Evolutionary conservation across 1,139 yeast species (phyloP).

Genomic region (Oligophagozyma castellii): DNA sequence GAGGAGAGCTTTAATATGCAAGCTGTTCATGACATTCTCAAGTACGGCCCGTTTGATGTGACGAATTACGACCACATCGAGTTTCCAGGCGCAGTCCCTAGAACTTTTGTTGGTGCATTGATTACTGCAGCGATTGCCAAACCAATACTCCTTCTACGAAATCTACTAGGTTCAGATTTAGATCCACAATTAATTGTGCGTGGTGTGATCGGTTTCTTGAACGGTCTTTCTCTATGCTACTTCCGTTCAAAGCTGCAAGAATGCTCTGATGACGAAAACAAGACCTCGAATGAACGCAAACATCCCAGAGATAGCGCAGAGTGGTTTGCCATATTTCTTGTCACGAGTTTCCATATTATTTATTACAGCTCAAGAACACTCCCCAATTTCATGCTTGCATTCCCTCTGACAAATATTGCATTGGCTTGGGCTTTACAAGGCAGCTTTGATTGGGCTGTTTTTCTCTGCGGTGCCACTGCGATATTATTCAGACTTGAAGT

Average conservation of each 20-base stretch:
- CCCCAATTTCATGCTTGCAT: constrained; percentile 66
- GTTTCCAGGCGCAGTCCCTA: constrained; percentile 85
- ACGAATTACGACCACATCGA: constrained; percentile 53
- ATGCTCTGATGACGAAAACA: constrained; percentile 6
- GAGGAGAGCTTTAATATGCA: constrained; percentile 90
- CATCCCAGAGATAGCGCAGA: background rate
- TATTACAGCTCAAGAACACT: constrained; percentile 70
- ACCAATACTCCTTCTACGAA: constrained; percentile 17
- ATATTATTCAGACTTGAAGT: constrained; percentile 65
- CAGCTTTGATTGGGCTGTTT: constrained; percentile 36
- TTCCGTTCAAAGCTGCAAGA: constrained; percentile 10
- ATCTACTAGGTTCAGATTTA: constrained; percentile 23
- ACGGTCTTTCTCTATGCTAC: constrained; percentile 27
- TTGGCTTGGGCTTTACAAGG: constrained; percentile 39
- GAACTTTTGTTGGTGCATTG: constrained; percentile 72
- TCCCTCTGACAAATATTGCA: constrained; percentile 57
- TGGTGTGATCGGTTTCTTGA: constrained; percentile 39
- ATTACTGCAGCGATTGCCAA: constrained; percentile 33
- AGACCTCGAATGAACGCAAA: background rate
- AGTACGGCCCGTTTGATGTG: constrained; percentile 40
- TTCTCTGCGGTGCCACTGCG: constrained; percentile 49
- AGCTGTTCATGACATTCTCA: constrained; percentile 72
- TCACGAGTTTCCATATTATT: constrained; percentile 65
- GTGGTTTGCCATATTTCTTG: constrained; percentile 47
- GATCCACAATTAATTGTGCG: constrained; percentile 39